Evolutionary conservation across 2,329 filamentous ascomycete species (phyloP), one percentile per base, ranked within the genome.

Genomic region (Verticillium albo-atrum): DNA sequence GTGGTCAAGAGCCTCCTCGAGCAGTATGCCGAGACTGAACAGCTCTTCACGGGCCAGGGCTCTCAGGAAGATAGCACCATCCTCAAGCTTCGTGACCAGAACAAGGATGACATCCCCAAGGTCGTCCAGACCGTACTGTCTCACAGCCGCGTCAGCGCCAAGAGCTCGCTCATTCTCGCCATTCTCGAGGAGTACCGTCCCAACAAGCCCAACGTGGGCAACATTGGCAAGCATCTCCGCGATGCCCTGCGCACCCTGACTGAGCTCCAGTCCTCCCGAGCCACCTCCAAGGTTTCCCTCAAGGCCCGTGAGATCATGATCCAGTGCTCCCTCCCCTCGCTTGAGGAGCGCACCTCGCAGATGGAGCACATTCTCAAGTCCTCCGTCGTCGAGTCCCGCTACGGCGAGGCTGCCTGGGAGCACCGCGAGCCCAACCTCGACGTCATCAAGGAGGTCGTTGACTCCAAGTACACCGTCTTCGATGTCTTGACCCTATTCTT

Each of bases 311-410:
- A 99, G 79, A 89, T 98, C 56, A 88, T 99, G 69, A 99, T 99
- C 64, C 95, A 98, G 77, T 97, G 92, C 72, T 93, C 95, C 58
- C 85, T 99, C 73, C 95, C 95, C 20, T 99, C 95, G 3, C 82
- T 99, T 23, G 95, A 98, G 75, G 95, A 99, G 82, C 89, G 95
- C 67, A 90, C 91, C 27, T 85, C 89, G 6, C 95, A 99, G 79
- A 97, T 99, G 94, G 95, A 98, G 81, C 94, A 98, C 76, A 99
- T 99, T 65, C 83, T 99, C 58, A 91, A 93, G 61, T 97, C 94
- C 27, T 94, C 95, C 0, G 95, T 99, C 25, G 87, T 97, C 7
- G 92, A 99, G 75, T 97, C 93, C n/a, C 89, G 91, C 67, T 99
- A 99, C 70, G 95, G 95, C 61, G 95, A 99, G 82, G 93, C 91